Conservation (phyloP, 371 early-diverging fungal species). For the Apophysomyces ossiformis region DNA sequence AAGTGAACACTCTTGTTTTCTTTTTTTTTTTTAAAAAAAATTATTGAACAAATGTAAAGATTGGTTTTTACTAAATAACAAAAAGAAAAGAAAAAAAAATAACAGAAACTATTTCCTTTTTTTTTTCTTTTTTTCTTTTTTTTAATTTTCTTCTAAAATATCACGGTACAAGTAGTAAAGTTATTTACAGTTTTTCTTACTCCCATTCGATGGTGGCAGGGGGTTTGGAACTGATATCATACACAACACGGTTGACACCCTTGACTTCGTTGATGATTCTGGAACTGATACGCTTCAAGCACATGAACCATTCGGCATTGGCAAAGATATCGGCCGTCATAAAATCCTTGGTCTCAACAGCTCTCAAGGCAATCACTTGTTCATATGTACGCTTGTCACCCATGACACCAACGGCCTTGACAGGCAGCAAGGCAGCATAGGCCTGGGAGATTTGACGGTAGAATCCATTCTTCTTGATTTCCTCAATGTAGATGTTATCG, state of each 20-base stretch:
- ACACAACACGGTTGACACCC: slow-evolving; percentile 97
- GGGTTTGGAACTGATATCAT: slow-evolving; percentile 94
- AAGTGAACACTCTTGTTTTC: no score
- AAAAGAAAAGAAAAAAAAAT: no score
- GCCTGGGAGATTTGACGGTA: slow-evolving; percentile 98
- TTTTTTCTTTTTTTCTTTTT: slow-evolving; percentile 3
- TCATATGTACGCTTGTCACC: slow-evolving; percentile 98
- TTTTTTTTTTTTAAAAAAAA: no score
- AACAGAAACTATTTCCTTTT: background rate
- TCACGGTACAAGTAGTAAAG: background rate
- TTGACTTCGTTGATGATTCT: slow-evolving; percentile 98
- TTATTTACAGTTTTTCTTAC: slow-evolving; percentile 43
- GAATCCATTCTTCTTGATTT: slow-evolving; percentile 95
- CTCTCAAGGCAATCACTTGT: slow-evolving; percentile 96
- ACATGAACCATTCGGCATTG: slow-evolving; percentile 55
- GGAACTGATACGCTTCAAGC: slow-evolving; percentile 87
- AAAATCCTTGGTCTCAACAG: slow-evolving; percentile 95
- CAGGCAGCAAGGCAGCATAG: slow-evolving; percentile 93
- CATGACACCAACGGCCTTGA: slow-evolving; percentile 98
- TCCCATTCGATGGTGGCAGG: slow-evolving; percentile 97
- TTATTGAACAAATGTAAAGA: no score
- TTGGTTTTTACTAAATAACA: no score
- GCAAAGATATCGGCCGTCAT: slow-evolving; percentile 97
- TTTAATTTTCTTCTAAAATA: background rate
- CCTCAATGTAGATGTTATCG: slow-evolving; percentile 96